phyloP scores from a whole-genome alignment of 2,329 filamentous ascomycete genomes.

The Arachnomyces sp. region DNA sequence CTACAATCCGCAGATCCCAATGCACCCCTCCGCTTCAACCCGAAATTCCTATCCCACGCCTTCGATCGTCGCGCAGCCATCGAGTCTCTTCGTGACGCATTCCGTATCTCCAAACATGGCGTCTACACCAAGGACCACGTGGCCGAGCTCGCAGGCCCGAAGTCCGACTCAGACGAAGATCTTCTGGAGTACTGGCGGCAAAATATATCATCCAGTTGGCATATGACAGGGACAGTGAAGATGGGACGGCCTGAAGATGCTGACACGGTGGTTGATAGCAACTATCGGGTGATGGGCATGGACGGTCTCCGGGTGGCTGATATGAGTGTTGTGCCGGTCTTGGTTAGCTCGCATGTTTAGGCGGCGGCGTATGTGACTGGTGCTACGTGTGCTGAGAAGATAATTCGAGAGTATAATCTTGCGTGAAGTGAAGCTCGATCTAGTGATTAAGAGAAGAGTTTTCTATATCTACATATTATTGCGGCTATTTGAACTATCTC shows the following conservation, averaged over 20 bases:
- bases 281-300: constrained; percentile 33
- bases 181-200: constrained; percentile 42
- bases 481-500: too few relatives aligned
- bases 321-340: constrained; percentile 36
- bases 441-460: too few relatives aligned
- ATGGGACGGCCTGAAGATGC: constrained; percentile 45
- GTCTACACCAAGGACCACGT: constrained; percentile 40
- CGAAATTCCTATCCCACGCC: constrained; percentile 46
- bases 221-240: constrained; percentile 50
- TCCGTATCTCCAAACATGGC: constrained; percentile 37
- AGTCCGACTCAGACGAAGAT: constrained; percentile 47
- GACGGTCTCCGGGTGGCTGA: constrained; percentile 35
- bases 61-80: constrained; percentile 49
- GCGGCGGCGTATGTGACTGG: constrained; percentile 49
- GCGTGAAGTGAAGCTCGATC: too few relatives aligned
- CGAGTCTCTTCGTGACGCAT: constrained; percentile 40
- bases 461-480: too few relatives aligned
- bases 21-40: constrained; percentile 46
- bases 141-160: constrained; percentile 35
- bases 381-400: constrained; percentile 44
- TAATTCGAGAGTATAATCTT: constrained; percentile 40
- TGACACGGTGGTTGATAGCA: constrained; percentile 42
- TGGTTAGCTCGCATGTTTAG: constrained; percentile 45
- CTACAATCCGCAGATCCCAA: constrained; percentile 47
- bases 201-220: constrained; percentile 44